Evolutionary conservation across 176 grass and related monocot species (phyloP).

Genomic region (Puccinellia tenuiflora): DNA sequence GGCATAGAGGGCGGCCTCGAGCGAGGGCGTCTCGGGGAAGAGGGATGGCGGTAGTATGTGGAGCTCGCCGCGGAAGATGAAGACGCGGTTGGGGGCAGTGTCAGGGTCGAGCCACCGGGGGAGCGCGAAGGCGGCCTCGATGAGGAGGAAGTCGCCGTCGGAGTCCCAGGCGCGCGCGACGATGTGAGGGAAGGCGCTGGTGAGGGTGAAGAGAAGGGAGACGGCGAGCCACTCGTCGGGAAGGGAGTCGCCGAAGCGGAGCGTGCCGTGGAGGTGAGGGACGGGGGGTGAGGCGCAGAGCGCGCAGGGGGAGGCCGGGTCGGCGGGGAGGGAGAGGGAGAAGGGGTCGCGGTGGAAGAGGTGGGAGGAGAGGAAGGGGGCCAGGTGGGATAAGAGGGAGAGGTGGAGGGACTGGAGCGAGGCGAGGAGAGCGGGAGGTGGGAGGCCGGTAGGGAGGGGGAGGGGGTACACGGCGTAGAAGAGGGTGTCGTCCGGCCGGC

Average conservation of each 20-base stretch:
- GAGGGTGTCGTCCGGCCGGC: conserved; percentile 73
- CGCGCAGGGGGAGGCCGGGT: conserved; percentile 41
- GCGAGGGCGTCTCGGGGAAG: conserved; percentile 41
- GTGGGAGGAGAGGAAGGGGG: conserved; percentile 51
- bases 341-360: conserved; percentile 76
- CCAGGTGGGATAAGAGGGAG: conserved; percentile 45
- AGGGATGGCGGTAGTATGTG: conserved; percentile 65
- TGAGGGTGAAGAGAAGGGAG: conserved; percentile 65
- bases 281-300: conserved; percentile 50
- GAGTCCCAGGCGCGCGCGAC: conserved; percentile 71
- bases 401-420: conserved; percentile 62
- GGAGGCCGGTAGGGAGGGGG: conserved; percentile 29
- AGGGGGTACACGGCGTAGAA: conserved; percentile 81
- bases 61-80: conserved; percentile 71
- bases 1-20: conserved; percentile 45
- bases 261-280: conserved; percentile 77
- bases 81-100: conserved; percentile 66
- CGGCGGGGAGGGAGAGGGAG: conserved; percentile 45
- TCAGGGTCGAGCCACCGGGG: conserved; percentile 81
- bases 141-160: conserved; percentile 97
- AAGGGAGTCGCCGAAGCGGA: conserved; percentile 74
- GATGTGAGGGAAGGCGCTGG: conserved; percentile 34
- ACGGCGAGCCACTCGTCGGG: conserved; percentile 85
- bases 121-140: conserved; percentile 82
- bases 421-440: conserved; percentile 32